Evolutionary conservation across 345 rosid species (phyloP).

Genomic region (Syzygium oleosum): DNA sequence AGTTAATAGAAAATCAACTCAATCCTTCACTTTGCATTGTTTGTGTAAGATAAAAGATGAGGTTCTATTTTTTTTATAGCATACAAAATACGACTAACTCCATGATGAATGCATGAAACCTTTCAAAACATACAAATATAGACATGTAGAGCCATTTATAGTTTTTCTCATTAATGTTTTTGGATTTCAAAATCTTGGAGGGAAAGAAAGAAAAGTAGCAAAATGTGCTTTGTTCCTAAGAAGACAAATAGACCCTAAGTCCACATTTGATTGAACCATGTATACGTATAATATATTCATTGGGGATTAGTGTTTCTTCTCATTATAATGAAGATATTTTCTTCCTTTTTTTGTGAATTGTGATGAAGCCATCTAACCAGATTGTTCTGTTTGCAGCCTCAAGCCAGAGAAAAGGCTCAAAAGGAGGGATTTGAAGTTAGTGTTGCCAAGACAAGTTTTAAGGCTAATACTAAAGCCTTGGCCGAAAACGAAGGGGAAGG

Average conservation of each 20-base stretch:
- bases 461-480: conserved; percentile 97
- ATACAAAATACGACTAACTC: not conserved
- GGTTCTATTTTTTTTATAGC: not conserved
- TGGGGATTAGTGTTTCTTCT: not conserved
- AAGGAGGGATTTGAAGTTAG: conserved; percentile 88
- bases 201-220: not conserved
- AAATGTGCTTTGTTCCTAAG: not conserved
- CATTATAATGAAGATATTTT: not conserved
- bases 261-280: not conserved
- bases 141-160: not conserved
- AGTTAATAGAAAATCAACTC: not conserved
- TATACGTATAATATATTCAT: not conserved
- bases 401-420: conserved; percentile 94
- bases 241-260: not conserved
- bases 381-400: conserved; percentile 50
- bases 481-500: conserved; percentile 99
- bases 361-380: not conserved
- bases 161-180: not conserved
- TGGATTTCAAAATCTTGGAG: not conserved
- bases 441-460: conserved; percentile 90
- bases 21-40: not conserved
- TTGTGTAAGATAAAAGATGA: not conserved
- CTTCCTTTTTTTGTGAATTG: not conserved
- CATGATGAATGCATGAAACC: not conserved
- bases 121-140: not conserved